Conservation (phyloP, 371 early-diverging fungal genomes). For the Coemansia sp. region DNA sequence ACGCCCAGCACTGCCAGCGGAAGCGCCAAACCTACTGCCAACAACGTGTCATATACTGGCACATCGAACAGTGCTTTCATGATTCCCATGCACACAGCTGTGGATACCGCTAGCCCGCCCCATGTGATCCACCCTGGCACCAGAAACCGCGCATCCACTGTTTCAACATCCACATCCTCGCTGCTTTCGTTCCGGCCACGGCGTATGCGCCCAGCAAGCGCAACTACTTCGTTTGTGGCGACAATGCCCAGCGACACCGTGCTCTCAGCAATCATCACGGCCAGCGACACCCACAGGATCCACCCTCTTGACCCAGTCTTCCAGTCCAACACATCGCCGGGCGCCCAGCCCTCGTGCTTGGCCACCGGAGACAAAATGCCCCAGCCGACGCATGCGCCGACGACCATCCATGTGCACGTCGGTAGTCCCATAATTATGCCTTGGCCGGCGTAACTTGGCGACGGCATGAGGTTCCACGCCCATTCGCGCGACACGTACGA, state of each 20-base stretch:
- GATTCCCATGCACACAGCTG: conserved; percentile 59
- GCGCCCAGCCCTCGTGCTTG: conserved; percentile 70
- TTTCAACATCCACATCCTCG: conserved; percentile 1
- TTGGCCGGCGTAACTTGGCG: conserved; percentile 74
- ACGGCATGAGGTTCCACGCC: conserved; percentile 78
- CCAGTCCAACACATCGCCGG: conserved; percentile 71
- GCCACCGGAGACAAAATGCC: conserved; percentile 73
- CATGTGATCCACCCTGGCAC: conserved; percentile 61
- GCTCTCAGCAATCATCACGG: conserved; percentile 81
- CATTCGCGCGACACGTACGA: conserved; percentile 59
- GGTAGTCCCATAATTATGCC: conserved; percentile 84
- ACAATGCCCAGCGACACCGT: conserved; percentile 64
- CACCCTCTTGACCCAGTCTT: conserved; percentile 74
- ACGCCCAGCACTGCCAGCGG: conserved; percentile 66
- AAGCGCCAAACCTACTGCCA: conserved; percentile 62
- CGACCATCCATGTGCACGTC: conserved; percentile 69
- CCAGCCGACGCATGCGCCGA: conserved; percentile 78
- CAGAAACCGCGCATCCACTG: conserved; percentile 50
- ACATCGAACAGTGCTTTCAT: conserved; percentile 64
- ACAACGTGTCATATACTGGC: conserved; percentile 56
- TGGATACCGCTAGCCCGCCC: conserved; percentile 61
- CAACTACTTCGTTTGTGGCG: conserved; percentile 46
- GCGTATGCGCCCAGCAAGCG: neutral
- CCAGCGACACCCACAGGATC: conserved; percentile 83
- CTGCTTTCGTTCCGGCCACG: neutral